Evolutionary conservation across 1,284 basidiomycete genomes (phyloP).

Genomic region (Ustilago trichophora): DNA sequence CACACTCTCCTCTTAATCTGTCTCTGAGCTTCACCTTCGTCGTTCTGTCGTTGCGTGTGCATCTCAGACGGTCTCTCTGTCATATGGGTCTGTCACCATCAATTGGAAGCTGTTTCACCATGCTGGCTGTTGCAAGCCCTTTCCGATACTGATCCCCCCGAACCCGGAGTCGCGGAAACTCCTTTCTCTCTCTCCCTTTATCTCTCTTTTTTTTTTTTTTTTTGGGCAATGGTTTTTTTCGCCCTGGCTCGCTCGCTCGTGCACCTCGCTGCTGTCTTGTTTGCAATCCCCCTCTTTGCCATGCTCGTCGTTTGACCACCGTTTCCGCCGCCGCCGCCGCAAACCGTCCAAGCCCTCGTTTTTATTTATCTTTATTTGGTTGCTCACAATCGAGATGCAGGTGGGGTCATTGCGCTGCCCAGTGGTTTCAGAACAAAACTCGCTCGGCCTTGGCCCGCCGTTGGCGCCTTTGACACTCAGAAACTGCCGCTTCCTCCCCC

Average conservation of each 20-base stretch:
- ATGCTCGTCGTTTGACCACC: too few relatives aligned
- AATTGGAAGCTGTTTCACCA: slow-evolving; percentile 33
- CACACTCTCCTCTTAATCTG: background rate
- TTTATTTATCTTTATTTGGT: too few relatives aligned
- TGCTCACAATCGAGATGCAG: background rate
- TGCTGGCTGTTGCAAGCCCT: slow-evolving; percentile 12
- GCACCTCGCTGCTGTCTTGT: background rate
- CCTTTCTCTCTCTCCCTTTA: too few relatives aligned
- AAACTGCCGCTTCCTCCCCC: slow-evolving; percentile 17
- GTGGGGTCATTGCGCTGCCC: slow-evolving; percentile 14
- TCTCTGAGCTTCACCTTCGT: too few relatives aligned
- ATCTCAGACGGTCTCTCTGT: slow-evolving; percentile 10
- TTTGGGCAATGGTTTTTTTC: too few relatives aligned
- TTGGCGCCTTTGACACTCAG: background rate
- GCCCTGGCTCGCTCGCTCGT: background rate
- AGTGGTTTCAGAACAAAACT: slow-evolving; percentile 9
- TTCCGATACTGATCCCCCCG: slow-evolving; percentile 8
- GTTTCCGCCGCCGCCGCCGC: too few relatives aligned
- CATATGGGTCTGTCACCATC: slow-evolving; percentile 12
- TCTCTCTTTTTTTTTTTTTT: too few relatives aligned
- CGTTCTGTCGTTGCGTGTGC: too few relatives aligned
- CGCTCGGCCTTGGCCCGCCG: background rate
- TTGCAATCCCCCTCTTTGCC: background rate
- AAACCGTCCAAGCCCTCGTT: too few relatives aligned
- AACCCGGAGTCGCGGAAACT: slow-evolving; percentile 1